phyloP scores from a whole-genome alignment of 225 moss, liverwort and hornwort genomes.

The Physcomitrium patens region DNA sequence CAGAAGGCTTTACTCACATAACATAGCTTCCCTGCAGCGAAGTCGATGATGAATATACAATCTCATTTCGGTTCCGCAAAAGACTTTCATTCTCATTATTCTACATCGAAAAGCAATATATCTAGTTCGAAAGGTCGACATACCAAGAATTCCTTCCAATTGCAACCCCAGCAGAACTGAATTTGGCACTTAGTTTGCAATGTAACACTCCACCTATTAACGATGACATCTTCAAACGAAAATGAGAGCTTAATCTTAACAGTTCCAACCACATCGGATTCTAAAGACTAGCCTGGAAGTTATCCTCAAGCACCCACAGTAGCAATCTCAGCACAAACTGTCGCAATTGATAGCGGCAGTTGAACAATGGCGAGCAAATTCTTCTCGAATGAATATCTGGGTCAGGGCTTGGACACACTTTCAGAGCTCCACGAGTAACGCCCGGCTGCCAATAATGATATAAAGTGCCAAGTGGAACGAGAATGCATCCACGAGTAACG shows the following conservation, averaged over 20 bases:
- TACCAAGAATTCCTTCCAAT: not conserved
- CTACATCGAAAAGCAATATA: not conserved
- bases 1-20: not conserved
- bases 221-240: not conserved
- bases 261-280: not conserved
- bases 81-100: too few relatives aligned
- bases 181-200: not conserved
- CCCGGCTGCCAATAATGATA: too few relatives aligned
- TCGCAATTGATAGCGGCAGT: too few relatives aligned
- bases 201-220: not conserved
- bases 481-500: too few relatives aligned
- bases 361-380: too few relatives aligned
- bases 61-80: not conserved
- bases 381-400: too few relatives aligned
- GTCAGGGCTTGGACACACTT: too few relatives aligned
- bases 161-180: not conserved
- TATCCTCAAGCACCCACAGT: too few relatives aligned
- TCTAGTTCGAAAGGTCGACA: not conserved
- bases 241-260: not conserved
- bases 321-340: too few relatives aligned
- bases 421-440: too few relatives aligned
- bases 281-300: too few relatives aligned
- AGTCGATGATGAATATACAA: not conserved
- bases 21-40: not conserved
- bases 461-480: too few relatives aligned